Evolutionary conservation across 2,329 filamentous ascomycete genomes (phyloP).

Genomic region (Metarhizium humberi): DNA sequence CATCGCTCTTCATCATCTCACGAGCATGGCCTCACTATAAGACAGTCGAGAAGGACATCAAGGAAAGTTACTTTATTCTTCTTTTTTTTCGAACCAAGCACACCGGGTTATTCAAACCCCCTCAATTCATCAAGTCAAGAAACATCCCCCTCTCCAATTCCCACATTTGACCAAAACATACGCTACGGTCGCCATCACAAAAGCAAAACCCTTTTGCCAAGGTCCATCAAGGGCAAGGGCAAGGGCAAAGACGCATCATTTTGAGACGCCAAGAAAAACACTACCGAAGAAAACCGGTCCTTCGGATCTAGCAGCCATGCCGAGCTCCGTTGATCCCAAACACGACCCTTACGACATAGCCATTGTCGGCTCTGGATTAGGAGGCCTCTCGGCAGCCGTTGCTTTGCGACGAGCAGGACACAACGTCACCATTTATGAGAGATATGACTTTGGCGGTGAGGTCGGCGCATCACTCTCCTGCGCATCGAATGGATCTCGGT

Average conservation of each 20-base stretch:
- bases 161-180: background rate
- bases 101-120: background rate
- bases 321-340: background rate
- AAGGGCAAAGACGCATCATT: background rate
- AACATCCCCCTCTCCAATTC: background rate
- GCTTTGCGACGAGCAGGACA: slow-evolving; percentile 31
- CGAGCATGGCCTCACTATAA: background rate
- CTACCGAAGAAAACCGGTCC: background rate
- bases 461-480: slow-evolving; percentile 54
- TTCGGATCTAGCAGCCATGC: slow-evolving; percentile 1
- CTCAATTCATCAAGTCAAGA: background rate
- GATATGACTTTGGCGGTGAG: slow-evolving; percentile 53
- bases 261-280: background rate
- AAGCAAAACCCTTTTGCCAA: background rate
- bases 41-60: background rate
- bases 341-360: slow-evolving; percentile 20
- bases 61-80: background rate
- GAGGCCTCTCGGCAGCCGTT: slow-evolving; percentile 28
- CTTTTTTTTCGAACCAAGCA: background rate
- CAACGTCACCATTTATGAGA: slow-evolving; percentile 48
- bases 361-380: slow-evolving; percentile 30
- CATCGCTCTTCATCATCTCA: background rate
- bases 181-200: background rate
- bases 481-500: slow-evolving; percentile 55
- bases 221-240: background rate